These are phyloP conservation scores for Apiotrichum siamense DNA, from an alignment of 1,284 basidiomycete genomes.

Conservation along the genomic window DNA sequence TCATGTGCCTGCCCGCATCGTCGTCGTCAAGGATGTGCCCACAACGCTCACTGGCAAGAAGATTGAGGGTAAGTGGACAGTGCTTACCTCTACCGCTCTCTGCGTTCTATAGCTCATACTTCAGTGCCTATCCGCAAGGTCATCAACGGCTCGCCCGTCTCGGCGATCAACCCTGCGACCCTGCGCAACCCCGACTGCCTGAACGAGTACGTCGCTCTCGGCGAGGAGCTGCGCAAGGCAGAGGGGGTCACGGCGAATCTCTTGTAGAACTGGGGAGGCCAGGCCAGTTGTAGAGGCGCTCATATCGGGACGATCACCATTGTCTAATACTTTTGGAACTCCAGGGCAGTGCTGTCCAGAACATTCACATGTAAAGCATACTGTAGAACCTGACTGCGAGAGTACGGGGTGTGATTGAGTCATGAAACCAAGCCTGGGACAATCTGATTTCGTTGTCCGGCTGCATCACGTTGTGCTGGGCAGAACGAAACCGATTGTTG, in stretches of 20 bases:
- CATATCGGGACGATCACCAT: no score
- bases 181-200: conserved; percentile 70
- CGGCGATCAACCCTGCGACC: conserved; percentile 67
- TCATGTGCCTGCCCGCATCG: conserved; percentile 65
- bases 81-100: no score
- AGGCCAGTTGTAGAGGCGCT: neutral
- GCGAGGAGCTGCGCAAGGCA: conserved; percentile 52
- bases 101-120: neutral
- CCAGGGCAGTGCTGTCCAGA: neutral
- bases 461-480: no score
- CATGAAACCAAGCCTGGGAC: neutral
- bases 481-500: no score
- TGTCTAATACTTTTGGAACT: no score
- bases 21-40: conserved; percentile 66
- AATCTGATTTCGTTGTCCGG: no score
- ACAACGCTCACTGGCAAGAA: conserved; percentile 82
- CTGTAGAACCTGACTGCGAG: neutral
- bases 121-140: conserved; percentile 50
- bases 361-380: neutral
- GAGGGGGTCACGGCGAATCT: conserved; percentile 23
- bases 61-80: conserved; percentile 56
- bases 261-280: neutral
- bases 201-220: conserved; percentile 58
- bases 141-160: conserved; percentile 69
- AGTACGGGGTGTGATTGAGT: no score